phyloP scores from a whole-genome alignment of 768 basidiomycete species.

The Trametes sanguinea region DNA sequence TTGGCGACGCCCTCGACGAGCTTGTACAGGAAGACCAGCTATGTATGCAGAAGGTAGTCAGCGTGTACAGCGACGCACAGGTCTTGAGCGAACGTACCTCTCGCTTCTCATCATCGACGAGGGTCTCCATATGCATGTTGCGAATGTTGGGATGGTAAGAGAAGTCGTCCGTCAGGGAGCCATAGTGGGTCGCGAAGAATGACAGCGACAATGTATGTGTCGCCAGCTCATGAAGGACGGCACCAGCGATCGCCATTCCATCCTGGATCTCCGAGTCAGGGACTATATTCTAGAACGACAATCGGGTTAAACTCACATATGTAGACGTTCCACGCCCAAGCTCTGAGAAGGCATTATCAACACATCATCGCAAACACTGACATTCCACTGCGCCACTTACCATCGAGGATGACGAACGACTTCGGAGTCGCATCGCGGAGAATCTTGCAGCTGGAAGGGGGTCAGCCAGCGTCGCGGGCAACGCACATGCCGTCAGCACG shows the following conservation, averaged over 20 bases:
- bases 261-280: conserved; percentile 51
- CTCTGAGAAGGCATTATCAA: conserved; percentile 47
- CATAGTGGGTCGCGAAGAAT: conserved; percentile 98
- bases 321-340: conserved; percentile 96
- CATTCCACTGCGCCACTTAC: conserved; percentile 42
- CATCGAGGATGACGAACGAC: conserved; percentile 93
- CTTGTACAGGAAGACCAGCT: conserved; percentile 96
- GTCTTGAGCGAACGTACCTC: conserved; percentile 51
- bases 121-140: conserved; percentile 94
- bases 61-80: neutral
- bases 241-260: conserved; percentile 98
- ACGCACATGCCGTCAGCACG: neutral
- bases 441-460: conserved; percentile 77
- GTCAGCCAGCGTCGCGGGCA: neutral
- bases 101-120: conserved; percentile 89
- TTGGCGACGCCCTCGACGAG: conserved; percentile 85
- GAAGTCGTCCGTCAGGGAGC: conserved; percentile 93
- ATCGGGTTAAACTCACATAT: conserved; percentile 52
- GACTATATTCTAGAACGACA: neutral
- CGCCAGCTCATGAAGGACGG: conserved; percentile 92
- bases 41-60: neutral
- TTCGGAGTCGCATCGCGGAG: conserved; percentile 91
- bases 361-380: too few species aligned
- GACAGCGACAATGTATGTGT: conserved; percentile 89
- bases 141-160: conserved; percentile 89